A percentile compares a stretch with the other conserved stretches of the same genome.
Evolutionary conservation across 345 rosid species (phyloP).

Genomic region (Nephelium lappaceum): DNA sequence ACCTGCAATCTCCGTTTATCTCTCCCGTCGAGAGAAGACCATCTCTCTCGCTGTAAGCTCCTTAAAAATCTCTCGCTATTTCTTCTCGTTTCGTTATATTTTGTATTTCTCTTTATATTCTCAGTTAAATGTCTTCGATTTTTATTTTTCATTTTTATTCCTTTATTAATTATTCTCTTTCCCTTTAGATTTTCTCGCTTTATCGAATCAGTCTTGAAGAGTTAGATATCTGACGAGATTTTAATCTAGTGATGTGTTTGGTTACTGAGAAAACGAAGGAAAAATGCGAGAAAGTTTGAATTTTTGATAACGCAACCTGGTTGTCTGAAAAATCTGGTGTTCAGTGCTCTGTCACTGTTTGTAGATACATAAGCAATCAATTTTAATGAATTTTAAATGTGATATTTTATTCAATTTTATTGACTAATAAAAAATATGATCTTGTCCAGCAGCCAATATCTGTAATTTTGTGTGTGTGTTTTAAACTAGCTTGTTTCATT

Average conservation of each 20-base stretch:
- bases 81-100: conserved; percentile 11
- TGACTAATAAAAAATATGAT: not conserved
- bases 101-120: not conserved
- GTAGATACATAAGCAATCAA: not conserved
- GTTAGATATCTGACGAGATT: not conserved
- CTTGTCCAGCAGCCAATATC: not conserved
- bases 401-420: not conserved
- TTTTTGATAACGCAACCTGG: not conserved
- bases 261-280: conserved; percentile 30
- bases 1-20: conserved; percentile 45
- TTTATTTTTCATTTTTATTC: not conserved
- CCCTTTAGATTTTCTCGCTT: not conserved
- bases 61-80: conserved; percentile 35
- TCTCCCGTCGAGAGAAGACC: conserved; percentile 42
- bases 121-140: not conserved
- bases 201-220: not conserved
- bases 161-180: not conserved
- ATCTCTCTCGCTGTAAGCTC: conserved; percentile 39
- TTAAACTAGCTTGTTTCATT: not conserved
- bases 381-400: not conserved
- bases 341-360: not conserved
- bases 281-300: not conserved
- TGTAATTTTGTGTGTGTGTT: too few species aligned
- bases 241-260: conserved; percentile 20
- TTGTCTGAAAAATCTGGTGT: not conserved